Percentiles rank a stretch among this genome's conserved stretches.
Evolutionary conservation across 441 rosid species (phyloP).

Genomic region (Macaranga tanarius): DNA sequence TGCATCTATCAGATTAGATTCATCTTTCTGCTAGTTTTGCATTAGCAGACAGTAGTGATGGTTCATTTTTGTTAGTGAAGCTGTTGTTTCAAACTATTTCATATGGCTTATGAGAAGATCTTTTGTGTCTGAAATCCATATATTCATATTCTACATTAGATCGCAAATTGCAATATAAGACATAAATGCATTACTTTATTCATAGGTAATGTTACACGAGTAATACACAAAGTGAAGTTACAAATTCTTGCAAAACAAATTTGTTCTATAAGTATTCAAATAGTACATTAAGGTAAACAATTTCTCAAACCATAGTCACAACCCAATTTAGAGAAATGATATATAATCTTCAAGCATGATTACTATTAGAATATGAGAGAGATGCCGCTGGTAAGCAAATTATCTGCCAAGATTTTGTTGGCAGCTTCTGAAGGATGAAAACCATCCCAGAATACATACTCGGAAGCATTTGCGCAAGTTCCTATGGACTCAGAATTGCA

Average conservation of each 20-base stretch:
- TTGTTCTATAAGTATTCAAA: background rate
- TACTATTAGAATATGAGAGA: constrained; percentile 45
- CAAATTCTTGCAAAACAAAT: background rate
- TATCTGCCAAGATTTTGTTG: constrained; percentile 68
- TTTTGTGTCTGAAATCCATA: background rate
- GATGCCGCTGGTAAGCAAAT: constrained; percentile 64
- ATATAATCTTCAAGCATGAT: background rate
- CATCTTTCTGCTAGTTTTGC: background rate
- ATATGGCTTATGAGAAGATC: background rate
- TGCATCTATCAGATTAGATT: background rate
- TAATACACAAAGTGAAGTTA: background rate
- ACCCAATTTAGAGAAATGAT: background rate
- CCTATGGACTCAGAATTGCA: constrained; percentile 74
- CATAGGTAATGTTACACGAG: background rate
- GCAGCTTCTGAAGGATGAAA: constrained; percentile 98
- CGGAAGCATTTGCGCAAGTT: constrained; percentile 78
- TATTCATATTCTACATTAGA: background rate
- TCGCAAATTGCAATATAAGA: background rate
- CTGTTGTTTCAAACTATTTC: too few relatives aligned
- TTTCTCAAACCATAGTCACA: background rate
- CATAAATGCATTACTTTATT: constrained; percentile 6
- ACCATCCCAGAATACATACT: constrained; percentile 93
- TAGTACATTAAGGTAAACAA: background rate
- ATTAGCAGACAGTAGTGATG: background rate
- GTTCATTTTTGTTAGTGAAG: too few relatives aligned